Conservation (phyloP, 805 yeast species). For the Blastobotrys robertii region DNA sequence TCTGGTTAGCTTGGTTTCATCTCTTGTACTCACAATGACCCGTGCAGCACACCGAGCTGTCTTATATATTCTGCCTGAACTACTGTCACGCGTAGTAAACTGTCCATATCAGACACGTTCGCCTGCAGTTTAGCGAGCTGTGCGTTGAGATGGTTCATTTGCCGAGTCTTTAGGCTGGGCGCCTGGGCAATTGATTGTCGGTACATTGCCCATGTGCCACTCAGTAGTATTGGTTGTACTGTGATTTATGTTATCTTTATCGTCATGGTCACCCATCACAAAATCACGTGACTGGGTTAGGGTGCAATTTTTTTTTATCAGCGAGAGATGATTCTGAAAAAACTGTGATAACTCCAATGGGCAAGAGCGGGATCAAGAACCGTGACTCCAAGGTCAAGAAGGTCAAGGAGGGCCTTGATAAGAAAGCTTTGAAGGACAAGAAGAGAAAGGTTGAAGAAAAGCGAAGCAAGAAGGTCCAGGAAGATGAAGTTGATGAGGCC, state of each 20-base stretch:
- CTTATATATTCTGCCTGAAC: conserved; percentile 45
- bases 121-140: conserved; percentile 50
- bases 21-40: conserved; percentile 33
- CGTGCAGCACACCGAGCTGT: conserved; percentile 48
- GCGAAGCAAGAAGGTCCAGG: conserved; percentile 1
- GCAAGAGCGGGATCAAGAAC: conserved; percentile 1
- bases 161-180: conserved; percentile 26
- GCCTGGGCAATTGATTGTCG: conserved; percentile 9
- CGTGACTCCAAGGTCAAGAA: conserved; percentile 2
- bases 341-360: not conserved
- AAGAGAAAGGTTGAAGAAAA: not conserved
- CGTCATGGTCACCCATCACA: not conserved
- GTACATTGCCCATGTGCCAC: too few relatives aligned
- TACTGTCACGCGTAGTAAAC: conserved; percentile 39
- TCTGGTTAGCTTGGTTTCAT: conserved; percentile 9
- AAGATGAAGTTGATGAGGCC: conserved; percentile 12
- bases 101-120: conserved; percentile 44
- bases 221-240: too few relatives aligned
- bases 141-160: conserved; percentile 41
- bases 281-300: not conserved
- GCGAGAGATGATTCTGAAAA: not conserved
- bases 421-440: conserved; percentile 3
- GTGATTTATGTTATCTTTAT: too few relatives aligned
- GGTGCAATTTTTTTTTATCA: conserved; percentile 2
- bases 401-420: not conserved